Conservation (phyloP, 805 yeast species). For the Yamadazyma olivae region DNA sequence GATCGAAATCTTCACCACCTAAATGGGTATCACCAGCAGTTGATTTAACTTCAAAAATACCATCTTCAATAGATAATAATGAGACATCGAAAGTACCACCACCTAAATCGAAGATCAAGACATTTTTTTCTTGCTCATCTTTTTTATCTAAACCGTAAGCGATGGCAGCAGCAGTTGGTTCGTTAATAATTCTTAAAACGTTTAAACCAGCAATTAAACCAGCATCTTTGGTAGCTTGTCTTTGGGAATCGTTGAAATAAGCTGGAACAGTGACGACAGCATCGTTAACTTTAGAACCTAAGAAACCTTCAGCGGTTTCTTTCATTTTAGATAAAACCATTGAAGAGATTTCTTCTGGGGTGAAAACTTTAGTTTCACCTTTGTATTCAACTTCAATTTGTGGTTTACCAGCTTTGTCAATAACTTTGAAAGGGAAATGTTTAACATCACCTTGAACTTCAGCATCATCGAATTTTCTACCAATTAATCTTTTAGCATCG, state of each 20-base stretch:
- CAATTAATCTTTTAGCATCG: conserved; percentile 91
- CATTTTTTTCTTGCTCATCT: conserved; percentile 62
- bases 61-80: conserved; percentile 45
- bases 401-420: conserved; percentile 75
- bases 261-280: conserved; percentile 98
- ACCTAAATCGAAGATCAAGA: conserved; percentile 47
- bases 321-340: conserved; percentile 90
- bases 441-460: conserved; percentile 62
- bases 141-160: conserved; percentile 52
- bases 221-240: conserved; percentile 98
- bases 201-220: conserved; percentile 96
- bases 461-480: conserved; percentile 81
- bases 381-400: conserved; percentile 80
- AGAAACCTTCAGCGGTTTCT: conserved; percentile 89
- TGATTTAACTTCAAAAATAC: conserved; percentile 48
- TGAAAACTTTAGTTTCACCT: conserved; percentile 84
- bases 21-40: conserved; percentile 49
- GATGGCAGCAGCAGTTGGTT: conserved; percentile 89
- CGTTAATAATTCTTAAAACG: conserved; percentile 92
- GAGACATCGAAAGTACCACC: conserved; percentile 50
- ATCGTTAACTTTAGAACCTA: conserved; percentile 53
- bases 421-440: conserved; percentile 83
- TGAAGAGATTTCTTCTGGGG: conserved; percentile 94
- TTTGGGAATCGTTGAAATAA: conserved; percentile 94
- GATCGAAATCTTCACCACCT: conserved; percentile 99